These are phyloP conservation scores for Sporothrix inflata DNA, from an alignment of 2,329 filamentous ascomycete genomes.

Conservation along the genomic window DNA sequence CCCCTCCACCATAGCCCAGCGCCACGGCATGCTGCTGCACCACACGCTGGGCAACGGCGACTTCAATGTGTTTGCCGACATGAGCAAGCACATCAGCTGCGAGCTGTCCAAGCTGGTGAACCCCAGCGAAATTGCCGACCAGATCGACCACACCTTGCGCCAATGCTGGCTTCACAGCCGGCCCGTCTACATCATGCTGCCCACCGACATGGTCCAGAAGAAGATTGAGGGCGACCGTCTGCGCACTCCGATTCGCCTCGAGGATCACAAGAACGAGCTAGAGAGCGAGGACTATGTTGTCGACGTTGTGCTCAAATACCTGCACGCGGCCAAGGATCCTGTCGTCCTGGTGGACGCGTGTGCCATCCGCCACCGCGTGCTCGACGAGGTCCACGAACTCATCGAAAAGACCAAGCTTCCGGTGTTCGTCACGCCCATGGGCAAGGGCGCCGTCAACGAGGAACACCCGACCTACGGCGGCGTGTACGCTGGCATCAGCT, in stretches of 20 bases:
- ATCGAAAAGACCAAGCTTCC: conserved; percentile 75
- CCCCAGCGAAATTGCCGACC: conserved; percentile 67
- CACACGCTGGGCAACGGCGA: conserved; percentile 64
- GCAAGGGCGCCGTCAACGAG: conserved; percentile 82
- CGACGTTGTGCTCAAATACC: conserved; percentile 72
- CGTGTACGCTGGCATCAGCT: conserved; percentile 81
- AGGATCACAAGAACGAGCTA: conserved; percentile 64
- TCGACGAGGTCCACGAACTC: conserved; percentile 72
- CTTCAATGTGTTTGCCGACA: conserved; percentile 70
- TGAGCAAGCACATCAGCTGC: conserved; percentile 73
- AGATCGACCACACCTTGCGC: conserved; percentile 77
- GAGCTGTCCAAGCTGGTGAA: conserved; percentile 72
- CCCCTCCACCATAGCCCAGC: conserved; percentile 36
- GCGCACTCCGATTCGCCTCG: conserved; percentile 69
- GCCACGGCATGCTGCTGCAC: conserved; percentile 42
- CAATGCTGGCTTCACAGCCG: conserved; percentile 74
- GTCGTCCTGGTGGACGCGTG: conserved; percentile 83
- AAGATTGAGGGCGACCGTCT: conserved; percentile 76
- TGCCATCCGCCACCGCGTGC: conserved; percentile 73
- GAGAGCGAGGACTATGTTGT: conserved; percentile 83
- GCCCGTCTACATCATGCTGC: conserved; percentile 82
- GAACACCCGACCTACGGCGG: conserved; percentile 75
- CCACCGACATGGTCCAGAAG: conserved; percentile 76
- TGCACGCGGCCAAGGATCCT: conserved; percentile 68
- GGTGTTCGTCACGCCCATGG: conserved; percentile 88